Evolutionary conservation across 2,329 filamentous ascomycete genomes (phyloP).

Genomic region (Diplodia mutila): DNA sequence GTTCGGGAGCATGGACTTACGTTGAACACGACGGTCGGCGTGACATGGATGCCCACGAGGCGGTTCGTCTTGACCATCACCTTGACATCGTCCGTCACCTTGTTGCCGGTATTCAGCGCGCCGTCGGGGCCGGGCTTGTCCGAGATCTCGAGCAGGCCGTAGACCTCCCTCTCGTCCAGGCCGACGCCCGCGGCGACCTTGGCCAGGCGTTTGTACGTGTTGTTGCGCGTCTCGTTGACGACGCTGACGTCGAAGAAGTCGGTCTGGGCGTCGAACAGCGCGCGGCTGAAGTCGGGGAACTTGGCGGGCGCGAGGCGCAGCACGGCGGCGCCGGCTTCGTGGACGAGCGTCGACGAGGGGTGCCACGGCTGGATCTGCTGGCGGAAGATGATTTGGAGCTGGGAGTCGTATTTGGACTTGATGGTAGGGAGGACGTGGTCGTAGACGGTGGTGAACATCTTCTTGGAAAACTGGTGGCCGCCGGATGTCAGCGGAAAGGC

Average conservation of each 20-base stretch:
- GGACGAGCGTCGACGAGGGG: conserved; percentile 69
- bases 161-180: conserved; percentile 71
- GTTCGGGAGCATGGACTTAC: conserved; percentile 43
- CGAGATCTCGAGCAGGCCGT: conserved; percentile 68
- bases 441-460: conserved; percentile 79
- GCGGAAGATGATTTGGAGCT: conserved; percentile 78
- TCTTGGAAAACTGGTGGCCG: conserved; percentile 64
- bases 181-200: conserved; percentile 72
- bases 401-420: conserved; percentile 60
- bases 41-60: conserved; percentile 83
- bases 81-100: conserved; percentile 84
- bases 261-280: conserved; percentile 69
- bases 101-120: conserved; percentile 76
- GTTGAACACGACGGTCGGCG: conserved; percentile 87
- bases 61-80: conserved; percentile 72
- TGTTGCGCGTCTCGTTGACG: conserved; percentile 81
- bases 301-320: conserved; percentile 68
- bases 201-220: conserved; percentile 79
- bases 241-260: conserved; percentile 84
- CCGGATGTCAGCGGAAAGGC: conserved; percentile 30
- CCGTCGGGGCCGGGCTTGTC: conserved; percentile 71
- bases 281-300: conserved; percentile 79
- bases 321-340: conserved; percentile 85
- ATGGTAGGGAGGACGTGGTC: conserved; percentile 67
- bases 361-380: conserved; percentile 97